A percentile compares a stretch with the other conserved stretches of the same genome.
Evolutionary conservation across 495 filamentous ascomycete genomes (phyloP).

Genomic region (Aspergillus hancockii): DNA sequence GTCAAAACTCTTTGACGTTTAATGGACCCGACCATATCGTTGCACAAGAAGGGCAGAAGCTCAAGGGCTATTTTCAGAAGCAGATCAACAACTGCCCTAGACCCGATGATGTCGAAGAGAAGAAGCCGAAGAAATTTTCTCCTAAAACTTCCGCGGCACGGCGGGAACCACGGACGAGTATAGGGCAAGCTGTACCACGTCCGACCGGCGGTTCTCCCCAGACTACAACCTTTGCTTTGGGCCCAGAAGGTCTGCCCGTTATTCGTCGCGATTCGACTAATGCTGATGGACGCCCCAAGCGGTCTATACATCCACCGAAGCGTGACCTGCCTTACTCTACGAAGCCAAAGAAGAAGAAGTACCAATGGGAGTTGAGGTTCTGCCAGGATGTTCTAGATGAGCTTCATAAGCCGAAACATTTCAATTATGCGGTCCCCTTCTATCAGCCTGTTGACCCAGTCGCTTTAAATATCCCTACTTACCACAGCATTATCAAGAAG

Average conservation of each 20-base stretch:
- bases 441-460: constrained; percentile 86
- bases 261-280: constrained; percentile 86
- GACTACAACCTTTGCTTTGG: constrained; percentile 74
- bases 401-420: constrained; percentile 72
- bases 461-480: constrained; percentile 88
- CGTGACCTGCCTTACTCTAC: constrained; percentile 84
- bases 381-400: constrained; percentile 81
- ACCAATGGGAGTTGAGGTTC: constrained; percentile 83
- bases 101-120: constrained; percentile 59
- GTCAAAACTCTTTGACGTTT: constrained; percentile 74
- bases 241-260: constrained; percentile 81
- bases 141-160: constrained; percentile 52
- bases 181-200: constrained; percentile 31
- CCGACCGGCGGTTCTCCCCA: constrained; percentile 50
- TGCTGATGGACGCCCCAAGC: constrained; percentile 79
- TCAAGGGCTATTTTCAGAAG: constrained; percentile 62
- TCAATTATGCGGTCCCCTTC: constrained; percentile 66
- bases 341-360: constrained; percentile 91
- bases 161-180: constrained; percentile 53
- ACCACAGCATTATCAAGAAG: constrained; percentile 90
- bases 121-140: constrained; percentile 56
- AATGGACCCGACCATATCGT: constrained; percentile 79
- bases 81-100: constrained; percentile 53
- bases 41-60: constrained; percentile 58
- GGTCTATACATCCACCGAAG: constrained; percentile 89